Evolutionary conservation across 768 basidiomycete genomes (phyloP).

Genomic region (Candolleomyces aberdarensis): DNA sequence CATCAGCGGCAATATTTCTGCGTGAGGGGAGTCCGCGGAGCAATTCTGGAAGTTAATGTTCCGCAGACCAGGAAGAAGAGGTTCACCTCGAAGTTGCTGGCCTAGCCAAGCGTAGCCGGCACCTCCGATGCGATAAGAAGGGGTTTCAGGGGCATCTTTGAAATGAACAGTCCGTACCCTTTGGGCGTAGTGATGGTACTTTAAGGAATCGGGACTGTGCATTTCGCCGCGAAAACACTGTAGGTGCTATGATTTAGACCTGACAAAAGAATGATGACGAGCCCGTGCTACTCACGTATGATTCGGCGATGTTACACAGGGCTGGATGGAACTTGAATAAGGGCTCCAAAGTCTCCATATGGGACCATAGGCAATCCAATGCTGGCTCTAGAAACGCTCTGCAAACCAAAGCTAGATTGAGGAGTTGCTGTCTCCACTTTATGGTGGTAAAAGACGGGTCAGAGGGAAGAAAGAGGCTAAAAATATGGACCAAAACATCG

Average conservation of each 20-base stretch:
- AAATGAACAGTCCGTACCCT: background rate
- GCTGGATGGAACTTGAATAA: slow-evolving; percentile 4
- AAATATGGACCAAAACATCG: background rate
- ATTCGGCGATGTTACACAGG: background rate
- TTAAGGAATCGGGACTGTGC: background rate
- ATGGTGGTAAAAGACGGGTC: background rate
- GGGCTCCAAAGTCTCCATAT: slow-evolving; percentile 7
- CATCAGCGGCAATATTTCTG: background rate
- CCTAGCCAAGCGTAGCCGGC: background rate
- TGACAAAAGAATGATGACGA: too few relatives aligned
- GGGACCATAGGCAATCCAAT: slow-evolving; percentile 12
- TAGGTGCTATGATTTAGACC: background rate
- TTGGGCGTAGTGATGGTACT: background rate
- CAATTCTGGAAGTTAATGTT: background rate
- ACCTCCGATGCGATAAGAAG: background rate
- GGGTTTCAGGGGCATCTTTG: background rate
- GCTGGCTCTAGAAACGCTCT: slow-evolving; percentile 12
- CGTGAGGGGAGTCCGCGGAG: background rate
- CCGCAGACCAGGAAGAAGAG: background rate
- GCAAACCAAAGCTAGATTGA: slow-evolving; percentile 6
- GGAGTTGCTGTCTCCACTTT: slow-evolving; percentile 3
- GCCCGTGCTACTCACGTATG: background rate
- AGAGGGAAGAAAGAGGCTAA: background rate
- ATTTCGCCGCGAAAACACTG: background rate
- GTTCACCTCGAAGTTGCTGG: background rate